Percentiles rank a stretch among this genome's conserved stretches.
Conservation (phyloP, 176 grass and related monocot genomes). For the Poa annua region DNA sequence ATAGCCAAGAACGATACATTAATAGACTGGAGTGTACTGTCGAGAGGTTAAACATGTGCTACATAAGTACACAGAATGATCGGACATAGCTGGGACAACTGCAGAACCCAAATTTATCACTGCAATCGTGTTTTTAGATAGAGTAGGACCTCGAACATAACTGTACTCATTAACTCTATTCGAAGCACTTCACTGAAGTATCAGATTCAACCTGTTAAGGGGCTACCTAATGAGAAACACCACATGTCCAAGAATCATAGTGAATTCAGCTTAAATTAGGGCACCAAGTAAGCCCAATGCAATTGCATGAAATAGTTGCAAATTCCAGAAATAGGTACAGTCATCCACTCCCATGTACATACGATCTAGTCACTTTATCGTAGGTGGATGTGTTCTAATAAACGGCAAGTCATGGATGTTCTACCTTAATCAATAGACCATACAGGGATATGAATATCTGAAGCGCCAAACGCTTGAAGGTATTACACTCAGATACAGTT, state of each 20-base stretch:
- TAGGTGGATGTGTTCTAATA: background rate
- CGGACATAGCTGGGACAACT: background rate
- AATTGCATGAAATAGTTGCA: constrained; percentile 1
- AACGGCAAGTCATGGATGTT: background rate
- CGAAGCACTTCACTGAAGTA: background rate
- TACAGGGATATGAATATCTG: background rate
- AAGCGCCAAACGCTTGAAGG: background rate
- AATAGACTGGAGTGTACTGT: background rate
- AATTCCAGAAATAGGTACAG: background rate
- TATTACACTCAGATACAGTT: background rate
- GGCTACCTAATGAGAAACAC: background rate
- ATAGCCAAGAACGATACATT: background rate
- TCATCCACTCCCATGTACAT: background rate
- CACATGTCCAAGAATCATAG: background rate
- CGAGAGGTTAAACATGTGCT: background rate
- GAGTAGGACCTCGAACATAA: background rate
- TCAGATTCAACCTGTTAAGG: background rate
- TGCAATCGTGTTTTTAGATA: background rate
- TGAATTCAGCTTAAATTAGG: background rate
- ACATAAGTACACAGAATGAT: background rate
- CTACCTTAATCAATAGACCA: background rate
- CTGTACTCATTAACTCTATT: background rate
- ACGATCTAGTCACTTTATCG: background rate
- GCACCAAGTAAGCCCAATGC: background rate
- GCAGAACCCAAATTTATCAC: background rate